Evolutionary conservation across 2,329 filamentous ascomycete species (phyloP).

Genomic region (Exophiala sideris): DNA sequence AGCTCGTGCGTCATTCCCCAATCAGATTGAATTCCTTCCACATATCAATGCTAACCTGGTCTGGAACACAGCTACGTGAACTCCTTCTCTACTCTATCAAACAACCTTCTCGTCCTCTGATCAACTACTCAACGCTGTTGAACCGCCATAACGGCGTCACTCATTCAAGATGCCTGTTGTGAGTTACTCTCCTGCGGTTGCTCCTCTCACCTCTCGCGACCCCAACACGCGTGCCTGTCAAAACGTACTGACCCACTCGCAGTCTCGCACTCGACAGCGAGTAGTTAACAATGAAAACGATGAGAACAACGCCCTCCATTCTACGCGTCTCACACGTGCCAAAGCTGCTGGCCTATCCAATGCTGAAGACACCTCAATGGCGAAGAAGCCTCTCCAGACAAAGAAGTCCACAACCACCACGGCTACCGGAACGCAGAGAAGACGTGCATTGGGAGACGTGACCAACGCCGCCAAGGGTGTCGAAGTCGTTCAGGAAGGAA

Average conservation of each 20-base stretch:
- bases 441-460: conserved; percentile 84
- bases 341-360: conserved; percentile 70
- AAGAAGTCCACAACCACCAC: conserved; percentile 62
- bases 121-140: not conserved
- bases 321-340: conserved; percentile 85
- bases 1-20: conserved; percentile 29
- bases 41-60: conserved; percentile 14
- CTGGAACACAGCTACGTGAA: conserved; percentile 4
- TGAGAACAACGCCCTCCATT: conserved; percentile 67
- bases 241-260: conserved; percentile 41
- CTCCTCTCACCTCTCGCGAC: not conserved
- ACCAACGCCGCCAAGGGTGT: conserved; percentile 81
- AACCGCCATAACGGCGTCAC: conserved; percentile 18
- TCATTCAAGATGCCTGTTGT: conserved; percentile 28
- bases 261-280: conserved; percentile 72
- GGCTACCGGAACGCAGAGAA: conserved; percentile 56
- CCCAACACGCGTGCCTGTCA: conserved; percentile 10
- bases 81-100: conserved; percentile 8
- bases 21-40: conserved; percentile 21
- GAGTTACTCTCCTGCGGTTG: conserved; percentile 11
- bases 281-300: conserved; percentile 88
- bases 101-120: conserved; percentile 5
- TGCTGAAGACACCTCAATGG: conserved; percentile 55
- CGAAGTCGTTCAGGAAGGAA: conserved; percentile 64
- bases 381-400: conserved; percentile 63